Conservation (phyloP, 1,139 yeast genomes). For the Scheffersomyces stambukii region DNA sequence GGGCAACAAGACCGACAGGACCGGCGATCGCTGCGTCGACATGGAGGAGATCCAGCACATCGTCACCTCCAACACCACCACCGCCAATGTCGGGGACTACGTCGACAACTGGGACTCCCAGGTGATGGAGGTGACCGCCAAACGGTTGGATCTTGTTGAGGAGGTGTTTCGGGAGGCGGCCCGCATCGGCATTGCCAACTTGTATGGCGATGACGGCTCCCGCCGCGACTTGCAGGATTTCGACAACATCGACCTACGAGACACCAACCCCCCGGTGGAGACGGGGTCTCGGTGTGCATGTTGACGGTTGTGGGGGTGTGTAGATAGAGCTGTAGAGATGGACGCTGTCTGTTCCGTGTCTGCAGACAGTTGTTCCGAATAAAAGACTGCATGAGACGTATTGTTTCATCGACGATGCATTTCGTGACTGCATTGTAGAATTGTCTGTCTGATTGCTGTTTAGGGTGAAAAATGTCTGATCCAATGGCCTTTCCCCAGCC, state of each 20-base stretch:
- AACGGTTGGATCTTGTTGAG: slow-evolving; percentile 33
- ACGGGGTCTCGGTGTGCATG: slow-evolving; percentile 20
- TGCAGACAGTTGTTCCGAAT: background rate
- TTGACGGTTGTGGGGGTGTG: slow-evolving; percentile 8
- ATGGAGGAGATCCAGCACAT: slow-evolving; percentile 39
- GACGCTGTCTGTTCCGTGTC: background rate
- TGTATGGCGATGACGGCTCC: slow-evolving; percentile 12
- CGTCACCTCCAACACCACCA: slow-evolving; percentile 23
- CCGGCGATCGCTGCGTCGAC: slow-evolving; percentile 36
- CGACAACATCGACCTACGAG: slow-evolving; percentile 35
- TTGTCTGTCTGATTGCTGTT: too few relatives aligned
- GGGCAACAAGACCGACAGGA: slow-evolving; percentile 51
- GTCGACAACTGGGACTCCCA: slow-evolving; percentile 39
- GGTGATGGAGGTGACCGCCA: slow-evolving; percentile 44
- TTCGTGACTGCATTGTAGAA: too few relatives aligned
- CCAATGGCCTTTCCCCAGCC: too few relatives aligned
- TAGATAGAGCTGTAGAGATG: background rate
- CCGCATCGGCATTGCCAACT: slow-evolving; percentile 29
- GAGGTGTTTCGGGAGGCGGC: slow-evolving; percentile 43
- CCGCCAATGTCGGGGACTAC: slow-evolving; percentile 27
- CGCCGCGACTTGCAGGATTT: slow-evolving; percentile 27
- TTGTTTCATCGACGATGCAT: too few relatives aligned
- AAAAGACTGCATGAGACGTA: background rate
- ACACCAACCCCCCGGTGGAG: slow-evolving; percentile 7
- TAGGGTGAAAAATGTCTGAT: too few relatives aligned